phyloP scores from a whole-genome alignment of 768 basidiomycete species.

The Amanita fuliginea region DNA sequence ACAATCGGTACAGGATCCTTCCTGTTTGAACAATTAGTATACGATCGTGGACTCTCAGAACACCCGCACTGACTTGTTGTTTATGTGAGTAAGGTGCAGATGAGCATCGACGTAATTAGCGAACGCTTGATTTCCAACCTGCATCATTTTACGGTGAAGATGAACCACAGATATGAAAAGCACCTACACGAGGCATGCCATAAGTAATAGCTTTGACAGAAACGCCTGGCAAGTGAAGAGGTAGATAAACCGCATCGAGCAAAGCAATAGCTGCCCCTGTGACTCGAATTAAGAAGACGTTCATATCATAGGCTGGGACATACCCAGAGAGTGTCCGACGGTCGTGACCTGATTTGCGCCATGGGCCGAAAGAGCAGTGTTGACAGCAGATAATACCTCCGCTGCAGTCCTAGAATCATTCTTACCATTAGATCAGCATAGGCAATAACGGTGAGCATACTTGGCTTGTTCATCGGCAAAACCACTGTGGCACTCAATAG shows the following conservation, averaged over 20 bases:
- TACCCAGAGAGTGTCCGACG: conserved; percentile 33
- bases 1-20: conserved; percentile 29
- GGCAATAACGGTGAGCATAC: conserved; percentile 13
- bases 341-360: conserved; percentile 24
- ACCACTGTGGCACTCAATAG: conserved; percentile 31
- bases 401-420: conserved; percentile 24
- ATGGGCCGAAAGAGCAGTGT: conserved; percentile 22
- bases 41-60: not conserved
- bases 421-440: not conserved
- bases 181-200: conserved; percentile 29
- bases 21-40: conserved; percentile 9
- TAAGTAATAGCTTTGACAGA: conserved; percentile 27
- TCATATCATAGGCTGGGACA: conserved; percentile 10
- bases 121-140: conserved; percentile 24
- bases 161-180: conserved; percentile 6
- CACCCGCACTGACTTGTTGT: conserved; percentile 10
- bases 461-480: conserved; percentile 31
- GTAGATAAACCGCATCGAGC: conserved; percentile 40
- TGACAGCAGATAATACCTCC: conserved; percentile 26
- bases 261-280: conserved; percentile 30
- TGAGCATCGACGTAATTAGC: conserved; percentile 15
- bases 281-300: not conserved
- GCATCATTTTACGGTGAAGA: not conserved
- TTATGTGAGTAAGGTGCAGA: conserved; percentile 11
- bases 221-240: conserved; percentile 30